A percentile compares a stretch with the other conserved stretches of the same genome.
These are phyloP conservation scores for Sedum album DNA, from an alignment of 164 flowering plant genomes.

Conservation along the genomic window DNA sequence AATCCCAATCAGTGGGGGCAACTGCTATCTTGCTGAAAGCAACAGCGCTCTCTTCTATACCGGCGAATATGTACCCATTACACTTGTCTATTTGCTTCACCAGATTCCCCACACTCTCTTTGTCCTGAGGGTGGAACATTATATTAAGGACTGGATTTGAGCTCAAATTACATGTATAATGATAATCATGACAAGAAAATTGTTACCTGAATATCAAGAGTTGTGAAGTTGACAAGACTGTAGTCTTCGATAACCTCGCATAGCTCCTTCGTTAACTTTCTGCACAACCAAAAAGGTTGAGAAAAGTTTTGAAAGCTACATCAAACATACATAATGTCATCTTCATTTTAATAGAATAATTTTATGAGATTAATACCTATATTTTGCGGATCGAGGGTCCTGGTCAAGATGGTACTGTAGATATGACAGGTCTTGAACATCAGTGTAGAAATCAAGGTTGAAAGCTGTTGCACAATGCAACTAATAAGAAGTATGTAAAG, in stretches of 20 bases:
- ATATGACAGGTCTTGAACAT: constrained; percentile 83
- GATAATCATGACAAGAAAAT: not conserved
- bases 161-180: not conserved
- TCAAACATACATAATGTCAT: not conserved
- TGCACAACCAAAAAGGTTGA: constrained; percentile 20
- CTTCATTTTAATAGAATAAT: too few species aligned
- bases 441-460: constrained; percentile 89
- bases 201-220: constrained; percentile 80
- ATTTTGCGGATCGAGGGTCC: constrained; percentile 81
- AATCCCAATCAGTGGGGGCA: constrained; percentile 80
- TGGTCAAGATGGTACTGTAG: constrained; percentile 67
- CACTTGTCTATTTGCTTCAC: constrained; percentile 83
- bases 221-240: constrained; percentile 68
- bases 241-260: constrained; percentile 75
- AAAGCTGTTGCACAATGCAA: constrained; percentile 48
- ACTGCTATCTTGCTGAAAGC: constrained; percentile 93
- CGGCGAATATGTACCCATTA: constrained; percentile 83
- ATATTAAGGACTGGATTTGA: not conserved
- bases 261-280: constrained; percentile 84
- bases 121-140: constrained; percentile 45
- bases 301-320: not conserved
- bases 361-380: constrained; percentile 43
- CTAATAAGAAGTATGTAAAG: not conserved
- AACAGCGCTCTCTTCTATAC: constrained; percentile 74
- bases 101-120: constrained; percentile 82